These are phyloP conservation scores for Nidularia pulvinata DNA, from an alignment of 768 basidiomycete genomes.

Conservation along the genomic window DNA sequence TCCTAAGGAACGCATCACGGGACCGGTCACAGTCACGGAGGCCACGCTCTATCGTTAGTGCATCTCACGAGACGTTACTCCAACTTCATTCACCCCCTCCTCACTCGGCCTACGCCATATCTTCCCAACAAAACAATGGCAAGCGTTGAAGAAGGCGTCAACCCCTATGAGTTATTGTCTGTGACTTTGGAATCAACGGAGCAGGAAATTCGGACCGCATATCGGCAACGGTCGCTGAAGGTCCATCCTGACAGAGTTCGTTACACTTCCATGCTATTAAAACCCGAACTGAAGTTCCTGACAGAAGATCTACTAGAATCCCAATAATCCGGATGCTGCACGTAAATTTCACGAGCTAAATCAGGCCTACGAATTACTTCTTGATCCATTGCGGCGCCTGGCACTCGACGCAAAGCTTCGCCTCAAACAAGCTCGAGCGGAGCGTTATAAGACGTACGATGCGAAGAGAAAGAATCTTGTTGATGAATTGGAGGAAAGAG, in stretches of 20 bases:
- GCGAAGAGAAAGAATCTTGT: conserved; percentile 73
- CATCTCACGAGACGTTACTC: too few relatives aligned
- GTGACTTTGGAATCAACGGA: conserved; percentile 68
- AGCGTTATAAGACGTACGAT: conserved; percentile 71
- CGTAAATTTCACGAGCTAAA: conserved; percentile 86
- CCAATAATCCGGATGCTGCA: conserved; percentile 80
- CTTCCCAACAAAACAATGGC: too few relatives aligned
- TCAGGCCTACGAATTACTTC: conserved; percentile 76
- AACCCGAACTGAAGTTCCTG: conserved; percentile 4
- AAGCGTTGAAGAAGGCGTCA: conserved; percentile 52
- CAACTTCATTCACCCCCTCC: too few relatives aligned
- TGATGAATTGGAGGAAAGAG: conserved; percentile 79
- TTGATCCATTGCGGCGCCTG: conserved; percentile 77
- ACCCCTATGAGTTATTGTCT: conserved; percentile 74
- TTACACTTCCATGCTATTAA: conserved; percentile 7
- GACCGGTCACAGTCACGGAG: too few relatives aligned
- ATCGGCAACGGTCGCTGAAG: conserved; percentile 78
- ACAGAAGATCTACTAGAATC: conserved; percentile 51
- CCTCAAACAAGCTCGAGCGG: conserved; percentile 63
- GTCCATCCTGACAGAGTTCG: conserved; percentile 86
- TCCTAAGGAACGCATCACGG: too few relatives aligned
- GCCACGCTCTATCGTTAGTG: too few relatives aligned
- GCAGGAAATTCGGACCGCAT: conserved; percentile 78
- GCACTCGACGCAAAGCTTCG: conserved; percentile 83
- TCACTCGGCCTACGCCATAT: too few relatives aligned